phyloP scores from a whole-genome alignment of 805 yeast genomes.

The Kodamaea laetipori region DNA sequence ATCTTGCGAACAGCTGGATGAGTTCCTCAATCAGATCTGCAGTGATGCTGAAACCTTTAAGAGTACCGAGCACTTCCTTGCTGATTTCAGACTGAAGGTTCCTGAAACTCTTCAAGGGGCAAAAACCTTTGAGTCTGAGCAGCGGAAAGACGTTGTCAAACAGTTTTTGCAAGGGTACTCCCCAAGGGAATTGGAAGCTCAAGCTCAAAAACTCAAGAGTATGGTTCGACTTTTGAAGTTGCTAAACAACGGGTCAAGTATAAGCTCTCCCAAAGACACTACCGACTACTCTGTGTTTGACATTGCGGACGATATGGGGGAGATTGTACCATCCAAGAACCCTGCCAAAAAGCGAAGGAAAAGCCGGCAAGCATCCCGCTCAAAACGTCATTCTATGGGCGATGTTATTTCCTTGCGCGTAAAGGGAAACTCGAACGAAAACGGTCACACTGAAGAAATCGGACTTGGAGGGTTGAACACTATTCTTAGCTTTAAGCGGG shows the following conservation, averaged over 20 bases:
- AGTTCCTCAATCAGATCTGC: conserved; percentile 2
- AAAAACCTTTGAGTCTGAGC: not conserved
- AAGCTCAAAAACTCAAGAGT: not conserved
- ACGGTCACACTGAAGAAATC: conserved; percentile 7
- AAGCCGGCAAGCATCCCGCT: not conserved
- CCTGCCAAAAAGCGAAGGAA: not conserved
- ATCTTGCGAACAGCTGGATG: not conserved
- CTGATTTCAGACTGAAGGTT: not conserved
- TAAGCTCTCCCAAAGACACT: not conserved
- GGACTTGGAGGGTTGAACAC: conserved; percentile 16
- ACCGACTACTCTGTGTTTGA: not conserved
- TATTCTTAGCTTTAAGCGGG: conserved; percentile 13
- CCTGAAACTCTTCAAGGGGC: not conserved
- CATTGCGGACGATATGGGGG: not conserved
- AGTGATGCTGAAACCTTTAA: not conserved
- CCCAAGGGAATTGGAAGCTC: not conserved
- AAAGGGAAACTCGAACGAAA: not conserved
- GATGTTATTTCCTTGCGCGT: conserved; percentile 8
- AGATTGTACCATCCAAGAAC: not conserved
- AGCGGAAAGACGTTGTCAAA: not conserved
- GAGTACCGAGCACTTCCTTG: not conserved
- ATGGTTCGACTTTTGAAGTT: not conserved
- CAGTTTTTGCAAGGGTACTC: not conserved
- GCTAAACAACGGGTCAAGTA: not conserved
- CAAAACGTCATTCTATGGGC: not conserved